These are phyloP conservation scores for Emergomyces africanus DNA, from an alignment of 2,329 filamentous ascomycete species.

Conservation along the genomic window DNA sequence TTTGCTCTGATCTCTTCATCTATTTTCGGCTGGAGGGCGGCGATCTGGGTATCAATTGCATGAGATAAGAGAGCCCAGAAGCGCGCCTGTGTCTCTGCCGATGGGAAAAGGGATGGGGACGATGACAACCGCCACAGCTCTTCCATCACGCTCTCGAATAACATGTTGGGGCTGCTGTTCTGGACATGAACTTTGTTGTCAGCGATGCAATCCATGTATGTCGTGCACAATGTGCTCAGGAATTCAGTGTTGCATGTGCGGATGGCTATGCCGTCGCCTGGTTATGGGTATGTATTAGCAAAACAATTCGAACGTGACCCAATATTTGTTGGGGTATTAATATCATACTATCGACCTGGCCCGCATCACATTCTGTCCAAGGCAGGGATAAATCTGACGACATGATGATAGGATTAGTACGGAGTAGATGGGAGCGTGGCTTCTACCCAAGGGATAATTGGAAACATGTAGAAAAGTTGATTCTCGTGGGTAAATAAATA, in stretches of 20 bases:
- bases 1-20: background rate
- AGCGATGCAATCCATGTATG: constrained; percentile 1
- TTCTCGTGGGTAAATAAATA: background rate
- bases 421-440: background rate
- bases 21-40: background rate
- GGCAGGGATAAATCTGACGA: background rate
- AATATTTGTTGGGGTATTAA: background rate
- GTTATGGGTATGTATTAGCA: background rate
- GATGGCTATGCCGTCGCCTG: background rate
- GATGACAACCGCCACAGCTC: constrained; percentile 3
- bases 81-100: background rate
- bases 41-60: background rate
- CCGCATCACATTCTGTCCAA: constrained; percentile 3
- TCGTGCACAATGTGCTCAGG: constrained; percentile 3
- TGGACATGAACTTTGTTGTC: background rate
- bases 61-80: constrained; percentile 1
- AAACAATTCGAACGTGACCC: background rate
- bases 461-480: background rate
- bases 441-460: background rate
- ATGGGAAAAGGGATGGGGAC: constrained; percentile 5
- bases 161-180: background rate
- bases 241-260: constrained; percentile 7
- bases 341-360: constrained; percentile 3
- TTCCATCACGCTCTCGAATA: background rate
- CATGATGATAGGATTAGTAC: background rate